phyloP scores from a whole-genome alignment of 768 basidiomycete species.

The Podaxis carcinomalis region DNA sequence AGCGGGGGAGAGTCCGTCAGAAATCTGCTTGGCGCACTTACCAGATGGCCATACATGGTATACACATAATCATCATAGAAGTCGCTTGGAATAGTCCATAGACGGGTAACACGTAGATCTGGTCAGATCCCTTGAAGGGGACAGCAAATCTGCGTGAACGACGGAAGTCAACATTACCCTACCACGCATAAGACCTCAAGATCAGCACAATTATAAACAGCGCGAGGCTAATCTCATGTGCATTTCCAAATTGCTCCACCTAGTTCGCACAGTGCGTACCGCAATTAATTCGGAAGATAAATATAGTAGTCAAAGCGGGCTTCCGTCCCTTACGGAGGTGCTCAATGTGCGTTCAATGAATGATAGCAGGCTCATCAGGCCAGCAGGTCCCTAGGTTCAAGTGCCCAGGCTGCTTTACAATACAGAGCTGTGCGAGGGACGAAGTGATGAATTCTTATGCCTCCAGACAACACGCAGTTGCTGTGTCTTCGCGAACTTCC shows the following conservation, averaged over 20 bases:
- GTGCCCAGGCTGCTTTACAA: no score
- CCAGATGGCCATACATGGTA: neutral
- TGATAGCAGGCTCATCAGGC: neutral
- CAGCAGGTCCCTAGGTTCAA: neutral
- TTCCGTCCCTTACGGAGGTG: constrained; percentile 7
- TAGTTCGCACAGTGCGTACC: neutral
- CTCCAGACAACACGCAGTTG: neutral
- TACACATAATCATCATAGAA: neutral
- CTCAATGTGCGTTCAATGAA: neutral
- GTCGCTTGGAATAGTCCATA: neutral
- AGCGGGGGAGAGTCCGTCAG: neutral
- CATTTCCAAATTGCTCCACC: neutral
- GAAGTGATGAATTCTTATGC: no score
- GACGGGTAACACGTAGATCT: neutral
- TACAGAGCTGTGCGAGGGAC: no score
- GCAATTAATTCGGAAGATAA: neutral
- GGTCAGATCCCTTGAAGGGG: constrained; percentile 4
- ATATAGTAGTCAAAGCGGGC: neutral
- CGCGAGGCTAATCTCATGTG: constrained; percentile 6
- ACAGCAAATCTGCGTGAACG: constrained; percentile 6
- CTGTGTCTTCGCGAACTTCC: neutral
- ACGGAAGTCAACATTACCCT: neutral
- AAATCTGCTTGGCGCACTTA: neutral
- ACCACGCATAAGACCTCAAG: neutral
- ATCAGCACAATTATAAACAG: neutral